Evolutionary conservation across 1,284 basidiomycete species (phyloP).

Genomic region (Hemileccinum hortonii): DNA sequence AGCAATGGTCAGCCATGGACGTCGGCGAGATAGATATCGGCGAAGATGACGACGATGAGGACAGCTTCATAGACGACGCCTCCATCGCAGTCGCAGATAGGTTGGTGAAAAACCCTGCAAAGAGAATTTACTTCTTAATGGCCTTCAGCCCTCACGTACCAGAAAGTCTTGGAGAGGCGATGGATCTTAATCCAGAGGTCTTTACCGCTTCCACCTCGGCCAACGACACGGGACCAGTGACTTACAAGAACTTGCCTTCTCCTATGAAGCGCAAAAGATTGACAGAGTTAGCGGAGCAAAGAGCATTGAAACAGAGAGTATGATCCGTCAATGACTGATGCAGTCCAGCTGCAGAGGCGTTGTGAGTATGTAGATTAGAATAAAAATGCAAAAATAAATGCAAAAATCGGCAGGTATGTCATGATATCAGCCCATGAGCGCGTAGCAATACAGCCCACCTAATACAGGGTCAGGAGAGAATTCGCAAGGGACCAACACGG

Average conservation of each 20-base stretch:
- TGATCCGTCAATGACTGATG: slow-evolving; percentile 38
- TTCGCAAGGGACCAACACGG: slow-evolving; percentile 3
- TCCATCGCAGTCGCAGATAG: slow-evolving; percentile 6
- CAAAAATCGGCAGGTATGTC: slow-evolving; percentile 24
- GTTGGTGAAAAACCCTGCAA: slow-evolving; percentile 2
- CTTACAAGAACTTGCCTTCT: slow-evolving; percentile 25
- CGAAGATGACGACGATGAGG: slow-evolving; percentile 6
- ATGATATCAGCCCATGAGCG: slow-evolving; percentile 45
- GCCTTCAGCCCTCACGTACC: slow-evolving; percentile 4
- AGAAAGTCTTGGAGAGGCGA: slow-evolving; percentile 1
- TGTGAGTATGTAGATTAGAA: slow-evolving; percentile 29
- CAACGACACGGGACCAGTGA: slow-evolving; percentile 2
- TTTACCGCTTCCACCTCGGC: not conserved
- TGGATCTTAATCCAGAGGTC: slow-evolving; percentile 4
- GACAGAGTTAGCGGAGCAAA: slow-evolving; percentile 26
- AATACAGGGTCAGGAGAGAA: slow-evolving; percentile 16
- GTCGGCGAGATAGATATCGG: slow-evolving; percentile 18
- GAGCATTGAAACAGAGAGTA: slow-evolving; percentile 43
- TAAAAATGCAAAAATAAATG: slow-evolving; percentile 20
- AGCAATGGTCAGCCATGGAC: slow-evolving; percentile 42
- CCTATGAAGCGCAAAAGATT: slow-evolving; percentile 21
- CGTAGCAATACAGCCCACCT: slow-evolving; percentile 70
- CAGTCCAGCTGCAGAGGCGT: slow-evolving; percentile 21
- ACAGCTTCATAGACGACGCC: slow-evolving; percentile 5
- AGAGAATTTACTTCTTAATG: slow-evolving; percentile 9